A percentile compares a stretch with the other conserved stretches of the same genome.
Conservation (phyloP, 2,329 filamentous ascomycete species). For the Aaosphaeria arxii region DNA sequence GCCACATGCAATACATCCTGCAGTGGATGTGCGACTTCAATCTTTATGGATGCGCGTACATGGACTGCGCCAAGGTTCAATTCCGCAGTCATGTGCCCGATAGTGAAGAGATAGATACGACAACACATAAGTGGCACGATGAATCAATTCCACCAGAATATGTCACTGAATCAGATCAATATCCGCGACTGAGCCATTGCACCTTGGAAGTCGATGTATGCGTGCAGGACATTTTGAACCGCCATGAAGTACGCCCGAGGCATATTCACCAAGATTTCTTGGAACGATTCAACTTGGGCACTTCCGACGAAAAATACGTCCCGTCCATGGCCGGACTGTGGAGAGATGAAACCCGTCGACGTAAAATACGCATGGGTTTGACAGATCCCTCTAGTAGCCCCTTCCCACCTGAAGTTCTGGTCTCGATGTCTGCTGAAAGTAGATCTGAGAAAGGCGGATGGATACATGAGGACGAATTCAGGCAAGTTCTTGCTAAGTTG, state of each 20-base stretch:
- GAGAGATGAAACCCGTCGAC: constrained; percentile 80
- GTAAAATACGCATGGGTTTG: constrained; percentile 69
- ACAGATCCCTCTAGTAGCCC: constrained; percentile 66
- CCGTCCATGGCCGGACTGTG: constrained; percentile 92
- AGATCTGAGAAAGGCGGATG: constrained; percentile 73
- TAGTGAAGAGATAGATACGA: constrained; percentile 59
- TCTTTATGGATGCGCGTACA: constrained; percentile 87
- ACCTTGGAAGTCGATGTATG: constrained; percentile 86
- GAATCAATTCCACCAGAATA: constrained; percentile 60
- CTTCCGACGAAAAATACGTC: constrained; percentile 74
- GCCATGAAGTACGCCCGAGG: constrained; percentile 71
- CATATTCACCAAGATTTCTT: constrained; percentile 82
- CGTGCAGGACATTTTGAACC: constrained; percentile 83
- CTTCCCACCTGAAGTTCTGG: constrained; percentile 75
- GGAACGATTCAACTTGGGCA: constrained; percentile 64
- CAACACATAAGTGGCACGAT: constrained; percentile 75
- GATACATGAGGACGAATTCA: constrained; percentile 88
- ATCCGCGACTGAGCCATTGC: constrained; percentile 83
- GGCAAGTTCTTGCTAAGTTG: constrained; percentile 61
- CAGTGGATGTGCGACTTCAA: constrained; percentile 99
- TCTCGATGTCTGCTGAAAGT: constrained; percentile 84
- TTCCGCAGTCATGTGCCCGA: constrained; percentile 77
- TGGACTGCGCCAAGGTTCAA: constrained; percentile 66
- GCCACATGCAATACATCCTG: constrained; percentile 84
- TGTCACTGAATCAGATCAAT: constrained; percentile 60